Conservation (phyloP, 495 filamentous ascomycete genomes). For the Sabuloglossum arenarium region DNA sequence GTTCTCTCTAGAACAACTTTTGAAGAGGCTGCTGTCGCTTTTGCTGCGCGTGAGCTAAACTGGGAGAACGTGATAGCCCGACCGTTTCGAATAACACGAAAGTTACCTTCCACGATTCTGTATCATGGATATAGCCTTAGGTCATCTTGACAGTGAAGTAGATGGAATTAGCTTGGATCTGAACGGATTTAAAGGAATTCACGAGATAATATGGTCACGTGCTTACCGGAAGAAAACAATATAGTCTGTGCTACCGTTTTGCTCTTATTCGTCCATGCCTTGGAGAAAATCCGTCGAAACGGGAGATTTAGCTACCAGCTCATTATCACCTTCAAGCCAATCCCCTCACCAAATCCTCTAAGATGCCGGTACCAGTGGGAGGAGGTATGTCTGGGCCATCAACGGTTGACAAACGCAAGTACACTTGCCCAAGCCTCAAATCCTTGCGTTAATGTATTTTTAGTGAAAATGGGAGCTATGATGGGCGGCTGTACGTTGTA, state of each 20-base stretch:
- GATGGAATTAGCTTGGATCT: neutral
- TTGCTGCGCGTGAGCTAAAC: neutral
- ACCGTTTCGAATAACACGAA: neutral
- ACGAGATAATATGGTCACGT: too few relatives aligned
- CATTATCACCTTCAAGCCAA: neutral
- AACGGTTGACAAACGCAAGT: conserved; percentile 79
- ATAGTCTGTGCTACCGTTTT: neutral
- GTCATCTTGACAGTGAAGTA: too few relatives aligned
- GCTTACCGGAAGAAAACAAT: neutral
- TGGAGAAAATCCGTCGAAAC: neutral
- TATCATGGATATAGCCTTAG: neutral
- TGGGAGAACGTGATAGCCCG: conserved; percentile 1
- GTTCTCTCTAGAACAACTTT: neutral
- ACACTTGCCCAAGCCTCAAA: neutral
- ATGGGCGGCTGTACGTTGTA: conserved; percentile 77
- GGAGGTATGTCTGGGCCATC: conserved; percentile 41
- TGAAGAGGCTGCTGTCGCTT: conserved; percentile 1
- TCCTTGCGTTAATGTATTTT: neutral
- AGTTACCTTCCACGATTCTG: neutral
- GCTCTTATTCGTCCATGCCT: neutral
- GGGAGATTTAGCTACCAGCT: neutral
- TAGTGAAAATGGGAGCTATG: conserved; percentile 95
- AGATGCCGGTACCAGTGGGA: conserved; percentile 46
- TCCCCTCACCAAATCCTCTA: conserved; percentile 9
- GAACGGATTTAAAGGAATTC: too few relatives aligned